phyloP scores from a whole-genome alignment of 129 eudicot genomes.

The Chrysanthemum makinoi region DNA sequence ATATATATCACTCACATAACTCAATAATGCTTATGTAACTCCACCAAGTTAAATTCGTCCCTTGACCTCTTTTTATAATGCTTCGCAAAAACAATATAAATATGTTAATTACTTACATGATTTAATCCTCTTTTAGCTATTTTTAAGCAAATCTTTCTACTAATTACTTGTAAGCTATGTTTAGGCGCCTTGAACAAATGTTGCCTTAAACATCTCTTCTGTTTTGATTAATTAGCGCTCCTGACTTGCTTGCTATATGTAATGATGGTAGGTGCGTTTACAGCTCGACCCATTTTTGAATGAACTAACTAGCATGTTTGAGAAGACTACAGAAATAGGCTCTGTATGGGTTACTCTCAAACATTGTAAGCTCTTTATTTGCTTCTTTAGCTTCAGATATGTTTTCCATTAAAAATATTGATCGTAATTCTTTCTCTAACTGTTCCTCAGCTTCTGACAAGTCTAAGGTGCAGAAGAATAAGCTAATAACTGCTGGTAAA shows the following conservation, averaged over 20 bases:
- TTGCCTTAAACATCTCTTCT: no score
- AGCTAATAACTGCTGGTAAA: constrained; percentile 53
- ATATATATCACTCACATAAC: no score
- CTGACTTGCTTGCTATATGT: constrained; percentile 23
- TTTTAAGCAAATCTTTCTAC: no score
- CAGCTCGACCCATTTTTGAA: constrained; percentile 83
- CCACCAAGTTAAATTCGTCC: no score
- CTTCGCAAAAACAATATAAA: no score
- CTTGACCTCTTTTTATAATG: no score
- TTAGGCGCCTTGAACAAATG: no score
- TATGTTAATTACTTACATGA: no score
- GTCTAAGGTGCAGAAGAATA: constrained; percentile 65
- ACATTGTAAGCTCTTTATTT: constrained; percentile 46
- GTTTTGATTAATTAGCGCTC: not conserved
- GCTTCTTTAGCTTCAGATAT: constrained; percentile 1
- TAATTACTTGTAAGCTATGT: no score
- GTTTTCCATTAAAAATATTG: not conserved
- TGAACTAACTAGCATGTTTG: constrained; percentile 89
- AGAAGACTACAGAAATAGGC: constrained; percentile 83
- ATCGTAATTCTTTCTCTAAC: constrained; percentile 16
- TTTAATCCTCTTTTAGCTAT: no score
- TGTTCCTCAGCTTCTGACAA: constrained; percentile 64
- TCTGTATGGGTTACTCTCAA: constrained; percentile 95
- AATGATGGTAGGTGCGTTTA: constrained; percentile 52
- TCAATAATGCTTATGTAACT: no score